Base-by-base conservation (phyloP, 2,329 filamentous ascomycete genomes). In the Penicillium aurantiogriseum region DNA sequence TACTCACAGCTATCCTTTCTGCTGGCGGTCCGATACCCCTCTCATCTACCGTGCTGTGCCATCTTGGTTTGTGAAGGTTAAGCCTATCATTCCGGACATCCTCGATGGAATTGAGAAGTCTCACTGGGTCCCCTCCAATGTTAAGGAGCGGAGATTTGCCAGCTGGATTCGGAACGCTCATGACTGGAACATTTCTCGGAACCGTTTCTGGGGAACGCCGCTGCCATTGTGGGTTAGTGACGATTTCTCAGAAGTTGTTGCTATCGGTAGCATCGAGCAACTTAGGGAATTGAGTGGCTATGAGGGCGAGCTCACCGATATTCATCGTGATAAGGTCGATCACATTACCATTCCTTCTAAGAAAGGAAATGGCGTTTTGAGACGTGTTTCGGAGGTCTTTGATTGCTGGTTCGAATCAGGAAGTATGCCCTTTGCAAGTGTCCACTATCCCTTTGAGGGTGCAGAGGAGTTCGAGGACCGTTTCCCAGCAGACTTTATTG, bases 371-470 rank as follows among this genome's bases (percentile, higher is more conserved):
- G 92, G 92, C 21, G 81, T 83, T n/a, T 79, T 97, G 61, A 87
- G 83, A 67, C 87, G 92, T 65, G 83, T 94, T 10, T 88, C 91
- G 51, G 92, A 96, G 72, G 91, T 97, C 5, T 96, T 97, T 67
- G 92, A 97, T 77, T 97, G 92, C 72, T 97, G 92, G 92, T 96
- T 96, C 62, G 92, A 97, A 76, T 96, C 92, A 43, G 92, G 92
- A 59, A 92, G 89, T 71, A 97, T 97, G 92, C 92, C 92, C 2
- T 97, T 96, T 71, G 90, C 91, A 42, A 92, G 88, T 64, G 86
- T 89, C 61, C 92, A 97, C 74, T 97, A 95, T 71, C 92, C 92
- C 7, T 97, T 97, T 70, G 89, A 93, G 76, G 94, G 94, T 69
- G 85, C 87, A 65, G 90, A 92, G 10, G 83, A 87, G 58, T 93